A percentile compares a stretch with the other conserved stretches of the same genome.
These are phyloP conservation scores for Triangularia setosa DNA, from an alignment of 2,329 filamentous ascomycete genomes.

Conservation along the genomic window DNA sequence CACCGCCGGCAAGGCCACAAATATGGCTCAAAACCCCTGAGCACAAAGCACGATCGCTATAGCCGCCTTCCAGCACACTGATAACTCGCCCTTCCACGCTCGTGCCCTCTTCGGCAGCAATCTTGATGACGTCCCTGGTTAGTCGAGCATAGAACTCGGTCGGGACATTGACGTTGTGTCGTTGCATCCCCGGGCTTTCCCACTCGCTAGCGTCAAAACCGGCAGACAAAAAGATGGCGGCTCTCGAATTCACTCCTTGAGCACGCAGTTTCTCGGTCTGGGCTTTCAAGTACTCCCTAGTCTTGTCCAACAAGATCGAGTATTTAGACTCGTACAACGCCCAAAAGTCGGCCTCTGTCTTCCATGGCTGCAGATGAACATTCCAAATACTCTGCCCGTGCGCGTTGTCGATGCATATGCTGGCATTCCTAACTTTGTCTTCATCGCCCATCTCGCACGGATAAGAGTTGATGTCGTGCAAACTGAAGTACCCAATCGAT, in stretches of 20 bases:
- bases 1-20: conserved; percentile 68
- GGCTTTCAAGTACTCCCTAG: conserved; percentile 67
- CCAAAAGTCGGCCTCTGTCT: conserved; percentile 82
- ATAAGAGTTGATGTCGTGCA: conserved; percentile 98
- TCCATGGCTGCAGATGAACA: conserved; percentile 87
- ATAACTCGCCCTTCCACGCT: conserved; percentile 80
- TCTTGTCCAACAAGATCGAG: conserved; percentile 71
- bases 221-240: conserved; percentile 89
- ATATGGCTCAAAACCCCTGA: conserved; percentile 90
- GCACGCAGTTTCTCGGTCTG: conserved; percentile 65
- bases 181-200: conserved; percentile 89
- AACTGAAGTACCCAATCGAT: conserved; percentile 89
- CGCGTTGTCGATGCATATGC: conserved; percentile 88
- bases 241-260: conserved; percentile 63
- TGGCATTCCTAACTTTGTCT: conserved; percentile 90
- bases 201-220: conserved; percentile 97
- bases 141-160: conserved; percentile 95
- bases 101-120: conserved; percentile 76
- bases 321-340: conserved; percentile 78
- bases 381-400: conserved; percentile 97
- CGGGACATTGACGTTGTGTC: conserved; percentile 91
- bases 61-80: conserved; percentile 92
- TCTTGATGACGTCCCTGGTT: conserved; percentile 75
- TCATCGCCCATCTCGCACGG: conserved; percentile 92
- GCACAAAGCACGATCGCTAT: conserved; percentile 84